Evolutionary conservation across 2,329 filamentous ascomycete species (phyloP).

Genomic region (Diplodia sapinea): DNA sequence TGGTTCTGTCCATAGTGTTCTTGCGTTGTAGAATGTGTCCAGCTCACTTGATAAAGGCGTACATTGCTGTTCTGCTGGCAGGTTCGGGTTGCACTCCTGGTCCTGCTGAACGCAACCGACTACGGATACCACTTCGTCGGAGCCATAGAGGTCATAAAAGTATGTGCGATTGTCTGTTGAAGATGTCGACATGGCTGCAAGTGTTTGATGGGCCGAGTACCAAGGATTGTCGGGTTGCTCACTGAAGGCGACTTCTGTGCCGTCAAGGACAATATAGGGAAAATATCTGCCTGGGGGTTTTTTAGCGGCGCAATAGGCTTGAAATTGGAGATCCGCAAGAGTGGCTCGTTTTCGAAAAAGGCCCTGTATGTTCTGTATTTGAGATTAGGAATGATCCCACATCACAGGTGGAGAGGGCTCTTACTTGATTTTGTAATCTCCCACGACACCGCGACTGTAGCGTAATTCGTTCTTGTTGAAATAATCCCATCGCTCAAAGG

Average conservation of each 20-base stretch:
- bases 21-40: not conserved
- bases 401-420: not conserved
- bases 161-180: too few relatives aligned
- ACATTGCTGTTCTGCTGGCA: not conserved
- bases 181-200: too few relatives aligned
- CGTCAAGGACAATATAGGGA: conserved; percentile 41
- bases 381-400: not conserved
- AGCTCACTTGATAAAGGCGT: not conserved
- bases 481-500: not conserved
- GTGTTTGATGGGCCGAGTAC: conserved; percentile 38
- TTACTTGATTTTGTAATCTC: conserved; percentile 5
- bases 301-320: conserved; percentile 40
- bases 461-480: not conserved
- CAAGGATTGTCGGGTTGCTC: conserved; percentile 41
- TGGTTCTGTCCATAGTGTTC: too few relatives aligned
- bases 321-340: not conserved
- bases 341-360: not conserved
- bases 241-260: conserved; percentile 34
- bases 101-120: conserved; percentile 29
- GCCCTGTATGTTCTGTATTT: not conserved
- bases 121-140: conserved; percentile 22
- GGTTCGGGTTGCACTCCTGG: conserved; percentile 32
- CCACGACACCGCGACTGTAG: not conserved
- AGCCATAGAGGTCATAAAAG: not conserved
- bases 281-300: conserved; percentile 40